These are phyloP conservation scores for Naganishia liquefaciens DNA, from an alignment of 1,284 basidiomycete species.

Conservation along the genomic window DNA sequence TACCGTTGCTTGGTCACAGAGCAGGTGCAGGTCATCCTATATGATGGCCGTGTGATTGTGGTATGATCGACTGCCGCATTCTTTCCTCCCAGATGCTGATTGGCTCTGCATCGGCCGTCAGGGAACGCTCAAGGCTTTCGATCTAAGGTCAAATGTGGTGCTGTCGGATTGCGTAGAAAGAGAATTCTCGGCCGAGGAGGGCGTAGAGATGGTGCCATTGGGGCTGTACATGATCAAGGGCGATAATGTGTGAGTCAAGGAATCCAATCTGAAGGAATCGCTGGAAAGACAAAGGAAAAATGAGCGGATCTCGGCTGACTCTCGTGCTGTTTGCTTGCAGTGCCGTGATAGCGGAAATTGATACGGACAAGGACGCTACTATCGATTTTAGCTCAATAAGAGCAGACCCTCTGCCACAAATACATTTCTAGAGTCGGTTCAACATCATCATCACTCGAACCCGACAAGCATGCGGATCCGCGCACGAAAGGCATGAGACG, in stretches of 20 bases:
- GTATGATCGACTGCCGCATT: slow-evolving; percentile 37
- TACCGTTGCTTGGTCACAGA: slow-evolving; percentile 38
- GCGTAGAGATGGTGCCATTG: slow-evolving; percentile 91
- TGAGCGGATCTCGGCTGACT: background rate
- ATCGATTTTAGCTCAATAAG: slow-evolving; percentile 76
- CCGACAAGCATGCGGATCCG: background rate
- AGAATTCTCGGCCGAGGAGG: slow-evolving; percentile 83
- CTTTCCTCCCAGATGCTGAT: background rate
- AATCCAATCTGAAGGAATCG: background rate
- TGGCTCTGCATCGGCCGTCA: slow-evolving; percentile 47
- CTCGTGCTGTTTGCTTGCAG: slow-evolving; percentile 55
- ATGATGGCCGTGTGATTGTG: slow-evolving; percentile 53
- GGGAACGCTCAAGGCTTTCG: slow-evolving; percentile 85
- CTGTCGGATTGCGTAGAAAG: slow-evolving; percentile 87
- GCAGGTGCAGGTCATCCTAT: slow-evolving; percentile 53
- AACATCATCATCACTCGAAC: background rate
- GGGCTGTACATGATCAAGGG: slow-evolving; percentile 96
- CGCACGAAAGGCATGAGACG: slow-evolving; percentile 1
- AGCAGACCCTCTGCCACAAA: slow-evolving; percentile 69
- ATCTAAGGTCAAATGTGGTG: slow-evolving; percentile 90
- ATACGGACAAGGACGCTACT: slow-evolving; percentile 76
- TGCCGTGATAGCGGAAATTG: slow-evolving; percentile 85
- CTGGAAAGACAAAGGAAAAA: too few species aligned
- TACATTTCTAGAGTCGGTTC: slow-evolving; percentile 34
- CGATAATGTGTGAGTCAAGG: slow-evolving; percentile 79